Evolutionary conservation across 495 filamentous ascomycete species (phyloP), one percentile per base, ranked within the genome.

Genomic region (Penicillium samsonianum): DNA sequence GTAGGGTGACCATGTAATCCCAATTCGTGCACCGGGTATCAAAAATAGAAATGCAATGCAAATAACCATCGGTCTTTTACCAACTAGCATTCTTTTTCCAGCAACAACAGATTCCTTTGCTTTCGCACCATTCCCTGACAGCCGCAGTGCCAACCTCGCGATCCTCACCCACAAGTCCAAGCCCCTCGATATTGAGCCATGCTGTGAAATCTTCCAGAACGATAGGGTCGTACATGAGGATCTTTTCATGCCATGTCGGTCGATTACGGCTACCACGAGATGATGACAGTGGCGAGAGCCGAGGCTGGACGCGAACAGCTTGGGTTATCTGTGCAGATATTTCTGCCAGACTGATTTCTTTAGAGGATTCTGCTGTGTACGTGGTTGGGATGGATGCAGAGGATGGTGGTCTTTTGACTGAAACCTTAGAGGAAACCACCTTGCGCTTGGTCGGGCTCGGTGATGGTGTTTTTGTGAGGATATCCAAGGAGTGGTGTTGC

Each of bases 171-270:
- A 84, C 77, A 17, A 77, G 74, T 8, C 75, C 76, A 35, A 95
- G 63, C 5, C 86, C 87, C 31, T 88, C 84, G 17, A 78, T 80
- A 58, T 96, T 96, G 23, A 98, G 69, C 91, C 91, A 98, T 2
- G 70, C 75, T 5, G 92, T 80, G 9, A 98, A 74, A 54, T 97
- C 94, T 70, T 98, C 94, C 1, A 97, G 67, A 1, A 94, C 78
- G 38, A 98, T 88, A 1, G 95, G 91, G 60, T 98, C 93, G 67
- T 93, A 98, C 73, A 96, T 85, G 17, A 98, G 78, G 45, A 98
- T 96, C 70, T 91, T 93, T 75, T 96, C 88, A 52, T 95, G 78
- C 87, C 90, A 97, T 7, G 80, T 90, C 11, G 85, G 31, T 74
- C 69, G 25, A 57, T 54, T 58, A 22, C 59, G 58, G 31, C 61